Evolutionary conservation across 495 filamentous ascomycete genomes (phyloP), one percentile per base, ranked within the genome.

Genomic region (Amphirosellinia nigrospora): DNA sequence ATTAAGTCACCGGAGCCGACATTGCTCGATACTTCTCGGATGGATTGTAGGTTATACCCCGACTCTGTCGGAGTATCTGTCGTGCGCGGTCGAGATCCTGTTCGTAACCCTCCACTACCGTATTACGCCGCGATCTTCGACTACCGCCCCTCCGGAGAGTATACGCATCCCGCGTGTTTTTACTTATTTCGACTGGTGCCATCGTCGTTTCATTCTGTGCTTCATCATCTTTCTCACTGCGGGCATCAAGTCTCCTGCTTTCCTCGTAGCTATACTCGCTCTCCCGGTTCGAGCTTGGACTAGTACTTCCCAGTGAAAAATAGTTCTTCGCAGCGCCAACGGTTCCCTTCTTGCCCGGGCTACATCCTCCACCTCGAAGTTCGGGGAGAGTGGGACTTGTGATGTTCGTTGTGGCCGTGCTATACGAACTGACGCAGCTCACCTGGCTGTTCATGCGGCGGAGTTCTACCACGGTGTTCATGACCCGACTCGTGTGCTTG

Each of bases 381-480:
- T 59, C 71, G 0, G 77, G 71, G n/a, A 80, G 68, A 26, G 78
- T 80, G 13, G 76, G 64, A 39, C 76, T 77, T 3, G 50, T 71
- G 8, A 70, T 52, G 32, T 38, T 30, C 21, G 53, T 56, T 39
- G 69, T 70, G 48, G 39, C 43, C 34, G 52, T 52, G 76, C 76
- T 78, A n/a, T 64, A 43, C n/a, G 68, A 72, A 64, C 78, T 79
- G 16, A 71, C 53, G 11, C 67, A 71, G 72, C 78, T 80, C 7
- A 77, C 58, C 45, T 74, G 68, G 68, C 78, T 80, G 53, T 80
- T 77, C 78, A 80, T 80, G 48, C 78, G 76, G 15, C 78, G 73
- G 46, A 80, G 75, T 71, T 80, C 77, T 30, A 71, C 66, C 10
- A 80, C 73, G 9, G 78, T 60, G 11, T 28, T 72, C 48, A 72